phyloP scores from a whole-genome alignment of 2,329 filamentous ascomycete species.

The Aureobasidium sp. region DNA sequence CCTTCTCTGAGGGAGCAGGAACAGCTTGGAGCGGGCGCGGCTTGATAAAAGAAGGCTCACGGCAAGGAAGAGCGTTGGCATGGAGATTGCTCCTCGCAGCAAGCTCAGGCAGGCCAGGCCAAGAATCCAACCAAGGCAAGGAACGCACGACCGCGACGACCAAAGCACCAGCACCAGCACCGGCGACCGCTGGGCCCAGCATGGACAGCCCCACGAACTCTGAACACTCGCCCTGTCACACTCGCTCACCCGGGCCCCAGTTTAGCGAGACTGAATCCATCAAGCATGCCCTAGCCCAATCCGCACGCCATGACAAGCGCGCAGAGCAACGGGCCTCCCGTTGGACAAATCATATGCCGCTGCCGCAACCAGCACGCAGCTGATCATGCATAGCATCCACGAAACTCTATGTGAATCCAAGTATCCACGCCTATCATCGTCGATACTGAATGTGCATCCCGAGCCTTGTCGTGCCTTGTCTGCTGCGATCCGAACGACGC shows the following conservation, averaged over 20 bases:
- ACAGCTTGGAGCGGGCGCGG: constrained; percentile 7
- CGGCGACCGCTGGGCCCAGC: not conserved
- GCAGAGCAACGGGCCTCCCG: constrained; percentile 14
- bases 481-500: not conserved
- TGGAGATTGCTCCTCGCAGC: constrained; percentile 14
- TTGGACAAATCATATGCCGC: constrained; percentile 17
- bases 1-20: constrained; percentile 10
- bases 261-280: constrained; percentile 12
- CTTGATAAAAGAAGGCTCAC: constrained; percentile 16
- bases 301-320: constrained; percentile 14
- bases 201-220: constrained; percentile 16
- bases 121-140: constrained; percentile 16
- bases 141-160: constrained; percentile 10
- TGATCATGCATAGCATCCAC: constrained; percentile 15
- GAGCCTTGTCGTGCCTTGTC: constrained; percentile 9
- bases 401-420: not conserved
- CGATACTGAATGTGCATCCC: not conserved
- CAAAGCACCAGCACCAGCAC: not conserved
- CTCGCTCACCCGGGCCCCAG: not conserved
- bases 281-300: constrained; percentile 10
- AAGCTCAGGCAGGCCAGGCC: constrained; percentile 16
- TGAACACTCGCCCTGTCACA: constrained; percentile 13
- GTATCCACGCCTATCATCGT: not conserved
- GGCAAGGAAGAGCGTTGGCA: constrained; percentile 16
- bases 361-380: not conserved